Evolutionary conservation across 768 basidiomycete species (phyloP).

Genomic region (Mycena capillaripes): DNA sequence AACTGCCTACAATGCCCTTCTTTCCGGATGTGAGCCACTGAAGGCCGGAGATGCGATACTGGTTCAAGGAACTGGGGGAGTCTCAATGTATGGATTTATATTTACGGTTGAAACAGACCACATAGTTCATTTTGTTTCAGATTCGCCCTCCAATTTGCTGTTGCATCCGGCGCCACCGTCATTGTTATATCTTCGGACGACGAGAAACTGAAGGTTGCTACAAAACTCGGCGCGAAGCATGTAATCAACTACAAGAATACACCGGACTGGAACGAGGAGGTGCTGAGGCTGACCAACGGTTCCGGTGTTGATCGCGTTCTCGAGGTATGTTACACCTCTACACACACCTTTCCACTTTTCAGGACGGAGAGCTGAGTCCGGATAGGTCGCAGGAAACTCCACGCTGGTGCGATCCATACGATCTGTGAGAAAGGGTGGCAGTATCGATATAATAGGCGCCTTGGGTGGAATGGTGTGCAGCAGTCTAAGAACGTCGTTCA

Average conservation of each 20-base stretch:
- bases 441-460: constrained; percentile 64
- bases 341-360: too few relatives aligned
- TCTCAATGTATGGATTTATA: constrained; percentile 48
- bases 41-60: constrained; percentile 64
- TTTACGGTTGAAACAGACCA: constrained; percentile 28
- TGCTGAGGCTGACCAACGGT: constrained; percentile 48
- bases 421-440: constrained; percentile 56
- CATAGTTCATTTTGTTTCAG: constrained; percentile 32
- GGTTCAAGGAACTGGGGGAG: constrained; percentile 61
- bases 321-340: constrained; percentile 15
- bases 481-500: background rate
- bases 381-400: constrained; percentile 68
- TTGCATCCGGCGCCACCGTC: constrained; percentile 62
- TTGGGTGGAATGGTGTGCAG: constrained; percentile 52
- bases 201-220: constrained; percentile 58
- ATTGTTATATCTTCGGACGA: constrained; percentile 67
- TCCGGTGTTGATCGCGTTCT: constrained; percentile 38
- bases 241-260: constrained; percentile 66
- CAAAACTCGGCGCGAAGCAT: constrained; percentile 57
- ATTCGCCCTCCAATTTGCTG: constrained; percentile 64
- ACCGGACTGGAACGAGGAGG: constrained; percentile 65
- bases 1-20: constrained; percentile 62
- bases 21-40: constrained; percentile 53
- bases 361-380: background rate
- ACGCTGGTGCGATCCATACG: constrained; percentile 62